Percentiles rank a stretch among this genome's conserved stretches.
Evolutionary conservation across 768 basidiomycete genomes (phyloP).

Genomic region (Panus rudis): DNA sequence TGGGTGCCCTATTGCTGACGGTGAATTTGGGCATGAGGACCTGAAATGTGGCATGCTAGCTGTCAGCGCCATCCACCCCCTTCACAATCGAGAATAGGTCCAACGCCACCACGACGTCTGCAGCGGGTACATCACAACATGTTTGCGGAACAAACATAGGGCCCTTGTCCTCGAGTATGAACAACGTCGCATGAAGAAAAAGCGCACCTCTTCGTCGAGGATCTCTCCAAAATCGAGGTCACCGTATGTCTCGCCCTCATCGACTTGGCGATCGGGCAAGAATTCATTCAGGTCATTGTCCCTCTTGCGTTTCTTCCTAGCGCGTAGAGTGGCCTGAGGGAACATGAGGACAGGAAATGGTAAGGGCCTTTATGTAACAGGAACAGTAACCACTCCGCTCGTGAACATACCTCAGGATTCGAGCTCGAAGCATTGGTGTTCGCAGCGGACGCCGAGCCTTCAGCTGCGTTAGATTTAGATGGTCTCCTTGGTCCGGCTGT

Average conservation of each 20-base stretch:
- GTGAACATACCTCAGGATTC: too few relatives aligned
- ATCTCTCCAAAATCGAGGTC: constrained; percentile 69
- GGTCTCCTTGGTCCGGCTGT: too few relatives aligned
- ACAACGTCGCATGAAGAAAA: background rate
- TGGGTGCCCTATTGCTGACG: constrained; percentile 84
- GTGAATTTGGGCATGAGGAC: constrained; percentile 50
- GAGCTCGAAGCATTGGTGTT: too few relatives aligned
- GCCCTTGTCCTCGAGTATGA: background rate
- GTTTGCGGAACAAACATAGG: background rate
- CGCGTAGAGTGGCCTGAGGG: constrained; percentile 30
- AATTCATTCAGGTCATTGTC: constrained; percentile 47
- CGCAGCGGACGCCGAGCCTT: too few relatives aligned
- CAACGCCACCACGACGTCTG: background rate
- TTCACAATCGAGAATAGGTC: background rate
- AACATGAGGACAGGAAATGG: constrained; percentile 3
- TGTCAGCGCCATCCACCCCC: constrained; percentile 2
- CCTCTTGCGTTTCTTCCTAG: constrained; percentile 51
- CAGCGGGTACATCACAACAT: background rate
- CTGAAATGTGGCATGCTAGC: constrained; percentile 39
- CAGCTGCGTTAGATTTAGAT: too few relatives aligned
- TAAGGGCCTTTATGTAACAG: constrained; percentile 4
- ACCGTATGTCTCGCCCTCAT: constrained; percentile 44
- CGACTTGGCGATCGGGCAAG: constrained; percentile 42
- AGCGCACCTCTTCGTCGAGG: constrained; percentile 60
- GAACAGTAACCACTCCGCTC: constrained; percentile 2